Conservation (phyloP, 2,329 filamentous ascomycete species). For the Thyridium curvatum region DNA sequence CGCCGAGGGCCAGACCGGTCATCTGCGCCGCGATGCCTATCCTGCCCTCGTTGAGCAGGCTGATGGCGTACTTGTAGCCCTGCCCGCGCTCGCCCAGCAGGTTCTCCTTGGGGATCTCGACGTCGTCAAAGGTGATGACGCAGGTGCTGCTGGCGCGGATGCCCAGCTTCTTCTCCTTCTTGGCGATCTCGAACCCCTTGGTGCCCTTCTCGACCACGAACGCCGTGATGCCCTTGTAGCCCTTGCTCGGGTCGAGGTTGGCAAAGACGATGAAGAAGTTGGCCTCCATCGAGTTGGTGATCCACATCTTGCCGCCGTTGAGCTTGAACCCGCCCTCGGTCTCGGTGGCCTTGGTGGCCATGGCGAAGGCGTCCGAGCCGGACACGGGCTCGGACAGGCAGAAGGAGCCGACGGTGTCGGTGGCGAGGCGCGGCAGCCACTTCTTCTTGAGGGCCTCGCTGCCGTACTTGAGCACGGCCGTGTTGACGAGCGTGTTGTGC, state of each 20-base stretch:
- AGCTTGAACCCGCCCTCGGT: conserved; percentile 80
- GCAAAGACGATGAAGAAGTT: conserved; percentile 97
- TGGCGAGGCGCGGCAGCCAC: conserved; percentile 85
- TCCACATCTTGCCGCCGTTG: conserved; percentile 98
- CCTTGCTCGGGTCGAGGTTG: conserved; percentile 85
- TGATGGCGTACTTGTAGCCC: conserved; percentile 97
- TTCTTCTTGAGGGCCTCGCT: conserved; percentile 72
- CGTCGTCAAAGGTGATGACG: conserved; percentile 95
- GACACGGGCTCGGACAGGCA: conserved; percentile 89
- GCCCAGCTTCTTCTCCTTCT: conserved; percentile 99
- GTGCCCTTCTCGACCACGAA: conserved; percentile 90
- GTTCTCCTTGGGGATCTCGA: conserved; percentile 82
- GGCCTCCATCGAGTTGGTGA: conserved; percentile 94
- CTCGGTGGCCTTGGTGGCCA: conserved; percentile 84
- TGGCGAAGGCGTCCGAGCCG: conserved; percentile 91
- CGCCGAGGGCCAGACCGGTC: conserved; percentile 91
- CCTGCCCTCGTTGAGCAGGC: conserved; percentile 87
- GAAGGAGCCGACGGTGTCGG: conserved; percentile 85
- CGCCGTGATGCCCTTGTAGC: conserved; percentile 94
- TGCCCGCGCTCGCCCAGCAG: conserved; percentile 83
- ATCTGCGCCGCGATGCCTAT: conserved; percentile 98
- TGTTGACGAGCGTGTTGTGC: conserved; percentile 97
- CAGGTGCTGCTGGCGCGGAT: conserved; percentile 95
- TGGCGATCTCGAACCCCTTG: conserved; percentile 87
- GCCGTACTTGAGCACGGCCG: conserved; percentile 80